Base-by-base conservation (phyloP, 768 basidiomycete species). In the Lactifluus echinatus region DNA sequence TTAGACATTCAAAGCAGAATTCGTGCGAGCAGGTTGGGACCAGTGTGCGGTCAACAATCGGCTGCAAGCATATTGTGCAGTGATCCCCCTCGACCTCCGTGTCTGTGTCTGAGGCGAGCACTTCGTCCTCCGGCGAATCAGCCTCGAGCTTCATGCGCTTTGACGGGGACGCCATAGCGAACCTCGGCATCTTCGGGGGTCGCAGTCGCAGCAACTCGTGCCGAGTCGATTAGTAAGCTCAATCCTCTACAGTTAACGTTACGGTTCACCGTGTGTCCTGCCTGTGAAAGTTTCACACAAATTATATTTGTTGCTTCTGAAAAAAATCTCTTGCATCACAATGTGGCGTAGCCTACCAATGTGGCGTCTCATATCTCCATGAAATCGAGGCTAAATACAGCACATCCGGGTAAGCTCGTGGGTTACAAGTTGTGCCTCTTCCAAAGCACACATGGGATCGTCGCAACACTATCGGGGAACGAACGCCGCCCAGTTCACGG, bases 1-100 rank as follows among this genome's bases (percentile, higher is more conserved):
- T 73, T 23, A 96, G 76, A 68, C 93, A 97, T 55, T 90, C 88
- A 63, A 95, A 95, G 66, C 93, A 97, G 66, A 94, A 94, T 66
- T 89, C 87, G 74, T 97, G 93, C 2, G 89, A 87, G 69, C 93
- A 96, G 8, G 75, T 77, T 1, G 92, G 89, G 24, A 95, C 75
- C 37, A 94, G 78, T 0, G 93, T 87, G 44, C 87, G 75, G 72
- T 96, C 91, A 14, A 77, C 73, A 50, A 93, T 74, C 11, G 73
- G 59, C 64, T 94, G 89, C 23, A 97, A 74, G 65, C 93, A 97
- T 33, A 97, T 95, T 57, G 86, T 83, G 66, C 93, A 97, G 63
- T 83, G 75, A 23, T 85, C 81, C 44, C 77, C 79, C 5, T 76
- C 74, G 0, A 72, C 68, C 2, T 75, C 75, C 61, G 24, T 64